Conservation (phyloP, 2,329 filamentous ascomycete species). For the Fusarium irregulare region DNA sequence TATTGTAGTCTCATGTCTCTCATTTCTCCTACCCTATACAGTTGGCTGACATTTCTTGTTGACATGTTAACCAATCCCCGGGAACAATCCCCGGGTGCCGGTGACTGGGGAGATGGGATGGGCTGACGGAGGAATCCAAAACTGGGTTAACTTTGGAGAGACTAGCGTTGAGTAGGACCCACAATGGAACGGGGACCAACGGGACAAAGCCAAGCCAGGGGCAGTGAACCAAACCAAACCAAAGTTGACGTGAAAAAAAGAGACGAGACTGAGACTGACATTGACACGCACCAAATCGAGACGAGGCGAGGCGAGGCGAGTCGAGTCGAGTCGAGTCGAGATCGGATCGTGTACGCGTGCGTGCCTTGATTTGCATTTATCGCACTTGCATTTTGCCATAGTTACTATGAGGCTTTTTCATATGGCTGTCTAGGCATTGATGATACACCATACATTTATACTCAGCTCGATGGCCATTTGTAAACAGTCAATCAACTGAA, state of each 20-base stretch:
- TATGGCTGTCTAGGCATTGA: not conserved
- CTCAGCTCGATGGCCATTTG: not conserved
- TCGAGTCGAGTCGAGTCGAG: conserved; percentile 10
- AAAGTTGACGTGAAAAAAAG: conserved; percentile 26
- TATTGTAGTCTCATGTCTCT: not conserved
- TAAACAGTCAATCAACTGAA: conserved; percentile 12
- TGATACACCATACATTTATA: not conserved
- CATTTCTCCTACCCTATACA: conserved; percentile 24
- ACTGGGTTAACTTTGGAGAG: conserved; percentile 20
- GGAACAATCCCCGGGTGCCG: conserved; percentile 35
- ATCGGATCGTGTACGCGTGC: conserved; percentile 20
- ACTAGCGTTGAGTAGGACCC: conserved; percentile 23
- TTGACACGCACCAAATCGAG: conserved; percentile 14
- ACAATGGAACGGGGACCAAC: conserved; percentile 39
- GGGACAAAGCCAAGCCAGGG: conserved; percentile 29
- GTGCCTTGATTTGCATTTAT: conserved; percentile 28
- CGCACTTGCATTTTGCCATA: conserved; percentile 3
- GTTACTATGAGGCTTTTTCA: conserved; percentile 16
- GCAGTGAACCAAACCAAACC: not conserved
- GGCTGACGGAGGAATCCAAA: conserved; percentile 19
- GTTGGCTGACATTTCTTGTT: not conserved
- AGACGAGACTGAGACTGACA: conserved; percentile 26
- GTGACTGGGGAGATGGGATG: conserved; percentile 23
- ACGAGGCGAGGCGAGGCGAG: conserved; percentile 13
- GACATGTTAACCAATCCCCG: conserved; percentile 23